phyloP scores from a whole-genome alignment of 2,329 filamentous ascomycete species.

The Penicillium aurantiogriseum region DNA sequence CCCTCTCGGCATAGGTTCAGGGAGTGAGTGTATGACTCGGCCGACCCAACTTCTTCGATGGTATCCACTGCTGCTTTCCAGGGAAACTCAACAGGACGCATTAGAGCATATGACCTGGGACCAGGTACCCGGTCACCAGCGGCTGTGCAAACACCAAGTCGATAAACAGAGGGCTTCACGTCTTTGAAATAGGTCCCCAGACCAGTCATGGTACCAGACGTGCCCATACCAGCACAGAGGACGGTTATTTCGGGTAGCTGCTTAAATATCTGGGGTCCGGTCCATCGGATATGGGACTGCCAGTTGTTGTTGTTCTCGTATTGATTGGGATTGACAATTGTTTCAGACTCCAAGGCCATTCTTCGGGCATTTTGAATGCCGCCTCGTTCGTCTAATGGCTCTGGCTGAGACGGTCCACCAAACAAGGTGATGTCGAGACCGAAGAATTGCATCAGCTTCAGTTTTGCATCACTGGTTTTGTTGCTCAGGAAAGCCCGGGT shows the following conservation, averaged over 20 bases:
- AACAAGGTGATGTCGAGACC: slow-evolving; percentile 59
- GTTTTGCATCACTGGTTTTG: slow-evolving; percentile 55
- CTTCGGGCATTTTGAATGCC: slow-evolving; percentile 52
- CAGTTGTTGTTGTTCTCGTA: slow-evolving; percentile 53
- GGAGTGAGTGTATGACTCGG: slow-evolving; percentile 54
- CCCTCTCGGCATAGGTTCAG: slow-evolving; percentile 57
- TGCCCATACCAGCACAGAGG: slow-evolving; percentile 59
- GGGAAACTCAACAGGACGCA: slow-evolving; percentile 56
- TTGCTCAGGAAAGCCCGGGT: slow-evolving; percentile 58
- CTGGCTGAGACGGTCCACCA: slow-evolving; percentile 59
- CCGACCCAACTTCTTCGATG: slow-evolving; percentile 57
- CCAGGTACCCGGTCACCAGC: slow-evolving; percentile 59
- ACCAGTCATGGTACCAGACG: slow-evolving; percentile 53
- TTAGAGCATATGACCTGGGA: slow-evolving; percentile 53
- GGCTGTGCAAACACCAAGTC: slow-evolving; percentile 55
- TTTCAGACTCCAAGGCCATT: slow-evolving; percentile 44
- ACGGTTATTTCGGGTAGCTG: slow-evolving; percentile 58
- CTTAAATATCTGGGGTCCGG: slow-evolving; percentile 57
- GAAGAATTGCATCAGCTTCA: slow-evolving; percentile 60
- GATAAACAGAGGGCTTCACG: slow-evolving; percentile 42
- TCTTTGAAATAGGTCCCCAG: slow-evolving; percentile 52
- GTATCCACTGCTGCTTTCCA: slow-evolving; percentile 57
- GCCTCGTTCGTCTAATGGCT: slow-evolving; percentile 54
- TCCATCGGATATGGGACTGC: slow-evolving; percentile 56
- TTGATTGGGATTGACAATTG: slow-evolving; percentile 55